Base-by-base conservation (phyloP, 2,329 filamentous ascomycete species). In the Fusarium ramigenum region DNA sequence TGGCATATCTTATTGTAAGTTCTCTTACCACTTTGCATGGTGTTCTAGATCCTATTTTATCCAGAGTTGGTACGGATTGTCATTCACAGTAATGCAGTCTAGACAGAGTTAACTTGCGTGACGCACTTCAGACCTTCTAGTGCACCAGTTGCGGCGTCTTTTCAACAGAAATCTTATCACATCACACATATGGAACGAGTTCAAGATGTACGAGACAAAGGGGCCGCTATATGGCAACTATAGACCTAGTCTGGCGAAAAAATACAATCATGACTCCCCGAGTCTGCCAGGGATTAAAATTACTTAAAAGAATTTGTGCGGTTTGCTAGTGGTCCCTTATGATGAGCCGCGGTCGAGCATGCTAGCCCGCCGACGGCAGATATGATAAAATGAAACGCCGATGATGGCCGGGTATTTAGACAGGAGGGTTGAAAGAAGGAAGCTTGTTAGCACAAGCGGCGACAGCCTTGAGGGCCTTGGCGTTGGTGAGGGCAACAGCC, bases 211-310 rank as follows among this genome's bases (percentile, higher is more conserved):
- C 44, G 60, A 49, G 25, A 65, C 66, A 60, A 69, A 72, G 30
- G 62, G 71, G 64, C 70, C 67, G 54, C 70, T 72, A 69, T 69
- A 72, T 66, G 62, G 56, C 63, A 73, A 72, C 71, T 73, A 73
- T 73, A 74, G 71, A 73, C 67, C 63, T 74, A 72, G 71, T 74
- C 70, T 73, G 67, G 71, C 59, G 67, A 73, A 72, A 65, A 66
- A 56, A 69, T 73, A 72, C 63, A 74, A 68, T 59, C 58, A 34
- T 68, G 70, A 74, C 70, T 71, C 58, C 67, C 60, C 28, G 71
- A 70, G 70, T 73, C 71, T 60, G 59, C 70, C 71, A 74, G 70
- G 59, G 46, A 73, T 73, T 74, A 73, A 73, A 74, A 73, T 73
- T 73, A 74, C 63, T 68, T 74, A 63, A 71, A 71, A 60, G 56